Base-by-base conservation (phyloP, 2,329 filamentous ascomycete genomes). In the Diplodia mutila region DNA sequence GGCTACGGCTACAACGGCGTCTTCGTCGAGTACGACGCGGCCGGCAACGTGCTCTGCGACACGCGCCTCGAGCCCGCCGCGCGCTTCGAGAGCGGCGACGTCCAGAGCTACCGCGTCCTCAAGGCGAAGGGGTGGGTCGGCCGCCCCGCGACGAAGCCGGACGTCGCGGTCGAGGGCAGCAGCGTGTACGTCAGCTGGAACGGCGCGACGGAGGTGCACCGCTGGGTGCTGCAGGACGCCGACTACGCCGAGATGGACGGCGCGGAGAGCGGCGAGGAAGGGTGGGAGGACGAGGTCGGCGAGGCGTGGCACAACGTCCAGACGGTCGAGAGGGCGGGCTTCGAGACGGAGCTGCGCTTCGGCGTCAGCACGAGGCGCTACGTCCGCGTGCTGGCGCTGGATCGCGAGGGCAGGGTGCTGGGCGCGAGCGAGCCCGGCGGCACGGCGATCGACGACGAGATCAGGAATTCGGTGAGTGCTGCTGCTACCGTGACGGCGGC, bases 1-100 rank as follows among this genome's bases (percentile, higher is more conserved):
- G 83, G 81, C 32, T 86, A 81, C 79, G 83, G 85, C 12, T 81
- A 83, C n/a, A 79, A 78, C 14, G 82, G 84, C 1, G 80, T 82
- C 0, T 82, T 81, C 67, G 84, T 80, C 14, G 85, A 87, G 71
- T 85, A 78, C 72, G 70, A 76, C 0, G 61, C 72, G 21, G 73
- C 79, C 42, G 82, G 82, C 32, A 74, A 76, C 7, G 72, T 80
- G 4, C 73, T 84, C 6, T 80, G 81, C 66, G 78, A 81, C 53
- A 76, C 80, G 1, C 81, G 83, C 63, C 79, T 82, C 57, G 79
- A 76, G n/a, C 39, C 67, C n/a, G 29, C 4, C 11, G 25, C 39
- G n/a, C 32, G 46, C 52, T 68, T 65, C 61, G 73, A 69, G 39
- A 70, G 55, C 72, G 59, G 76, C 75, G 53, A 74, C 9, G 75